phyloP scores from a whole-genome alignment of 1,284 basidiomycete species.

The Sanghuangporus sanghuang region DNA sequence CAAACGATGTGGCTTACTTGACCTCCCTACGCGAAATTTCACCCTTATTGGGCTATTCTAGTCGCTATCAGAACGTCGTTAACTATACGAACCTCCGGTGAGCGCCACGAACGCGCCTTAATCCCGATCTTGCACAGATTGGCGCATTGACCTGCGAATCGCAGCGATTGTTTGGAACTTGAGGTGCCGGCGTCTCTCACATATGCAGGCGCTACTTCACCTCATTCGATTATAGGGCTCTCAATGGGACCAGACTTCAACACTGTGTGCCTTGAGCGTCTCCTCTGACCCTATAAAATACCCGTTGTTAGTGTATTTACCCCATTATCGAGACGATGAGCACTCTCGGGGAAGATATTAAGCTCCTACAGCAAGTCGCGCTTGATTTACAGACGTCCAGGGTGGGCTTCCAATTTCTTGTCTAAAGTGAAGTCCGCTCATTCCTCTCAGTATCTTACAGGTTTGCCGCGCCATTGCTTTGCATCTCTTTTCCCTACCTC shows the following conservation, averaged over 20 bases:
- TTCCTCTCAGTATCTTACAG: conserved; percentile 6
- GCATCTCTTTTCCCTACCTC: background rate
- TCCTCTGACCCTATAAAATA: background rate
- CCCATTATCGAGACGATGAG: background rate
- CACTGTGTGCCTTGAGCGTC: too few species aligned
- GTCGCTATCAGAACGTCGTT: too few species aligned
- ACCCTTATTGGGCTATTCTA: background rate
- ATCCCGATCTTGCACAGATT: too few species aligned
- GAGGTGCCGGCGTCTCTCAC: background rate
- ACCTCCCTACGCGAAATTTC: background rate
- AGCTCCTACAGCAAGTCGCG: conserved; percentile 1
- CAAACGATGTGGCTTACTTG: background rate
- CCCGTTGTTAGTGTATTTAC: background rate
- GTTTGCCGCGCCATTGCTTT: background rate
- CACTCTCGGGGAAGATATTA: background rate
- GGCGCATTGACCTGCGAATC: too few species aligned
- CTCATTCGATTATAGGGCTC: background rate
- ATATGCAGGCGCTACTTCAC: background rate
- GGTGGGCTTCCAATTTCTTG: background rate
- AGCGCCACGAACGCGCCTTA: too few species aligned
- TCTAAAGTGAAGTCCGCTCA: background rate
- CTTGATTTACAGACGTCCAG: conserved; percentile 4
- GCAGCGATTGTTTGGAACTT: too few species aligned
- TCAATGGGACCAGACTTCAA: too few species aligned
- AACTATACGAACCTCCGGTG: too few species aligned